Conservation (phyloP, 306 rosid genomes). For the Cucumis hystrix region DNA sequence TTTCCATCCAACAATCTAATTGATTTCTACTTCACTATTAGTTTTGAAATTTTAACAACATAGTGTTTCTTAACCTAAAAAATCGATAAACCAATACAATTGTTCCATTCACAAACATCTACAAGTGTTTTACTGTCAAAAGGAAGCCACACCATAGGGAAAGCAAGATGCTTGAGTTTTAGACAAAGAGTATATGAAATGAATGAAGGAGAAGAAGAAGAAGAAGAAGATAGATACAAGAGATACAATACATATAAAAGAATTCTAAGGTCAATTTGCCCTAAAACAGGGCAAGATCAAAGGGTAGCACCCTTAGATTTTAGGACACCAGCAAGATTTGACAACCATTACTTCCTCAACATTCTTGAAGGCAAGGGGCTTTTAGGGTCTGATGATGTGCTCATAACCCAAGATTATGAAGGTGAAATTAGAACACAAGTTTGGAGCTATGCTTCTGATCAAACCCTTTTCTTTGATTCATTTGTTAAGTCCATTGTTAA, state of each 20-base stretch:
- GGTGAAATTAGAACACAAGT: constrained; percentile 37
- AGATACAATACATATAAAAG: constrained; percentile 45
- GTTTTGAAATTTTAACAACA: background rate
- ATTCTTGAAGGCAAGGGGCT: constrained; percentile 62
- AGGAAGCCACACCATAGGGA: constrained; percentile 92
- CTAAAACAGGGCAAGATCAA: constrained; percentile 41
- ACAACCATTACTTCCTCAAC: constrained; percentile 62
- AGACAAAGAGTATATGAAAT: constrained; percentile 51
- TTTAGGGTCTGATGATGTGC: constrained; percentile 58
- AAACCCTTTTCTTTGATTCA: constrained; percentile 46
- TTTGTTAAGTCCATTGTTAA: constrained; percentile 58
- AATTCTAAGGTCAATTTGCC: constrained; percentile 57
- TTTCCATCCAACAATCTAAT: no score
- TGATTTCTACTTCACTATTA: no score
- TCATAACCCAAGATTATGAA: constrained; percentile 42
- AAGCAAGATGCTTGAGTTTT: constrained; percentile 69
- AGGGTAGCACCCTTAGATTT: constrained; percentile 55
- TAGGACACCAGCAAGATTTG: constrained; percentile 58
- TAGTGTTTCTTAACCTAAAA: no score
- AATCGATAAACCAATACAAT: no score
- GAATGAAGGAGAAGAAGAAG: constrained; percentile 2
- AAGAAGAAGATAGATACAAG: constrained; percentile 42
- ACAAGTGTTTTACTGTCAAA: background rate
- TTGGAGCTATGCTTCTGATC: constrained; percentile 57
- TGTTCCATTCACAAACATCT: background rate